Evolutionary conservation across 352 stramenopile genomes (phyloP).

Genomic region (Peronospora tabacina): DNA sequence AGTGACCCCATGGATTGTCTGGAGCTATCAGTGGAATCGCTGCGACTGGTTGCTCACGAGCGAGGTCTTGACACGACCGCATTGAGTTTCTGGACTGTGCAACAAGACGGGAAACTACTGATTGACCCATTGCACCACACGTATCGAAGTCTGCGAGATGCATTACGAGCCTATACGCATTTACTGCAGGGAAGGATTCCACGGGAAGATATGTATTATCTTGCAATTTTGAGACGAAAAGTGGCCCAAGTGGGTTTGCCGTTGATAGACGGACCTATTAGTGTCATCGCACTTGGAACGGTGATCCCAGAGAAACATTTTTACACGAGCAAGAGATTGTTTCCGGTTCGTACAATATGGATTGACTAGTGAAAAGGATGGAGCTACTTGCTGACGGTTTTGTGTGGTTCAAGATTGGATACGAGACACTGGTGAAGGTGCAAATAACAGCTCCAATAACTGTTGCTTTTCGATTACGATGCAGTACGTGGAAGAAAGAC

Average conservation of each 20-base stretch:
- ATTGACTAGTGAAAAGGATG: background rate
- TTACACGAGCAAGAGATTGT: constrained; percentile 71
- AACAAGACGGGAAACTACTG: constrained; percentile 37
- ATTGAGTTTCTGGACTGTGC: constrained; percentile 34
- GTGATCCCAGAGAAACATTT: constrained; percentile 57
- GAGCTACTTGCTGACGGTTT: background rate
- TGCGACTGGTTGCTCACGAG: constrained; percentile 27
- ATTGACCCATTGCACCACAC: constrained; percentile 32
- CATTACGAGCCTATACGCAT: constrained; percentile 37
- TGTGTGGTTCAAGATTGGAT: constrained; percentile 37
- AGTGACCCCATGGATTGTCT: constrained; percentile 29
- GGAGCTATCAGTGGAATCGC: constrained; percentile 26
- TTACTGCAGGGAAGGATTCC: constrained; percentile 32
- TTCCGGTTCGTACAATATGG: constrained; percentile 36
- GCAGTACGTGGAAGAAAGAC: constrained; percentile 33
- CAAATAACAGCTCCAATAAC: constrained; percentile 30
- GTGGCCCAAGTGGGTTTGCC: constrained; percentile 48
- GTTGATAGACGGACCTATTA: constrained; percentile 64
- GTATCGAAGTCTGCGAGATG: constrained; percentile 45
- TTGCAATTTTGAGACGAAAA: constrained; percentile 52
- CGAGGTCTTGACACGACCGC: constrained; percentile 28
- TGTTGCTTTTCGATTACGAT: constrained; percentile 37
- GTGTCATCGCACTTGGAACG: constrained; percentile 38
- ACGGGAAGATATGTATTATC: constrained; percentile 63
- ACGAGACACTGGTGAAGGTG: constrained; percentile 52